Evolutionary conservation across 1,284 basidiomycete species (phyloP).

Genomic region (Ceratobasidium sp.): DNA sequence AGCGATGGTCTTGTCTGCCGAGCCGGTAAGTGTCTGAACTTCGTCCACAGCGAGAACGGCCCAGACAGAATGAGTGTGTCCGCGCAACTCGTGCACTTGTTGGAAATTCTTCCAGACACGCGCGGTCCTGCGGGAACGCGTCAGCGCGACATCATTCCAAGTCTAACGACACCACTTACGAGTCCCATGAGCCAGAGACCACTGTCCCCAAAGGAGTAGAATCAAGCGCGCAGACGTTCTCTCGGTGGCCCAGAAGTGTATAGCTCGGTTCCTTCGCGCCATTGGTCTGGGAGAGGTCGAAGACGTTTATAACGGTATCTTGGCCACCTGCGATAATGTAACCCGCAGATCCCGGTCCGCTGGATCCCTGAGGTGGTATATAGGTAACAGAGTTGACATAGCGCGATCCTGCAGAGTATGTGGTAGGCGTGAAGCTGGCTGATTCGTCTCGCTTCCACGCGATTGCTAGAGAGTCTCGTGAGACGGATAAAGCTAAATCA

Average conservation of each 20-base stretch:
- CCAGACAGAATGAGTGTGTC: slow-evolving; percentile 94
- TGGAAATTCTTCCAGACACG: slow-evolving; percentile 92
- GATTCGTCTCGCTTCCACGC: slow-evolving; percentile 73
- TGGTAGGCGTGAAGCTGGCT: slow-evolving; percentile 63
- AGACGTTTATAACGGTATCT: slow-evolving; percentile 85
- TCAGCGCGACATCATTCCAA: neutral
- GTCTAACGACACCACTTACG: slow-evolving; percentile 61
- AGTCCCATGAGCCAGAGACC: slow-evolving; percentile 98
- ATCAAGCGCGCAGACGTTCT: slow-evolving; percentile 91
- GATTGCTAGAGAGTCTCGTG: slow-evolving; percentile 89
- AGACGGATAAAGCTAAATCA: slow-evolving; percentile 83
- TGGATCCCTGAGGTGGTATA: slow-evolving; percentile 64
- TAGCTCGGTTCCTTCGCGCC: slow-evolving; percentile 69
- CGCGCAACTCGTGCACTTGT: slow-evolving; percentile 79
- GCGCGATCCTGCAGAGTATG: slow-evolving; percentile 74
- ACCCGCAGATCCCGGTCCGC: slow-evolving; percentile 60
- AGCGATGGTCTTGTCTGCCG: slow-evolving; percentile 95
- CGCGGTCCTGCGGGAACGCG: slow-evolving; percentile 74
- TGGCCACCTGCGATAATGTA: slow-evolving; percentile 86
- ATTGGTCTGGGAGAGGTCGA: slow-evolving; percentile 66
- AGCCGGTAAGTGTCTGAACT: slow-evolving; percentile 85
- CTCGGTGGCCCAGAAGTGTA: slow-evolving; percentile 86
- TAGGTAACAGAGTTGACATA: slow-evolving; percentile 87
- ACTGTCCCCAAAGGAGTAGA: slow-evolving; percentile 74
- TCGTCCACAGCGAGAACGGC: slow-evolving; percentile 86